Conservation (phyloP, 306 rosid genomes). For the Rosa multiflora region DNA sequence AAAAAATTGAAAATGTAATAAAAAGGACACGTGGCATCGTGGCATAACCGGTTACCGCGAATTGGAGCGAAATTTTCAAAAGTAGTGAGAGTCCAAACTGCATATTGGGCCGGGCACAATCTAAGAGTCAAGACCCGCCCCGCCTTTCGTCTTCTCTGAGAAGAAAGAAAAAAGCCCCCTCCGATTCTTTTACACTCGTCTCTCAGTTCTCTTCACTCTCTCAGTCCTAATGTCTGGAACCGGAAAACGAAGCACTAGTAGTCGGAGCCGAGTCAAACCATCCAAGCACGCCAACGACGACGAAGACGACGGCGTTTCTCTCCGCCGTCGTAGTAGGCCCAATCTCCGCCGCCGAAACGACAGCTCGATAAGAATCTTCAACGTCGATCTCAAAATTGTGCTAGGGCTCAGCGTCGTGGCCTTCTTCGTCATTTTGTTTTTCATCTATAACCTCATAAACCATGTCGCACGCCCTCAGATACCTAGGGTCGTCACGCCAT, state of each 20-base stretch:
- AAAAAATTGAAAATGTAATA: not conserved
- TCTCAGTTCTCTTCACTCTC: no score
- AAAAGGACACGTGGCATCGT: not conserved
- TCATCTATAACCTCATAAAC: conserved; percentile 44
- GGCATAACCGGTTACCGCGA: not conserved
- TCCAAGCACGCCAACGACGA: conserved; percentile 30
- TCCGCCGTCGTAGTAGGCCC: conserved; percentile 28
- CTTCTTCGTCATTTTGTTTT: conserved; percentile 48
- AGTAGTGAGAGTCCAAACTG: not conserved
- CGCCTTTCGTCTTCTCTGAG: not conserved
- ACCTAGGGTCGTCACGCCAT: conserved; percentile 68
- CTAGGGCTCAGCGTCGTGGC: conserved; percentile 46
- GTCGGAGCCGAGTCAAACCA: conserved; percentile 54
- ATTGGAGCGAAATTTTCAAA: not conserved
- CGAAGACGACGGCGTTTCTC: conserved; percentile 18
- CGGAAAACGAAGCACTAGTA: conserved; percentile 37
- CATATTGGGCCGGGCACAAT: not conserved
- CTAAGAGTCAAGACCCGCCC: not conserved
- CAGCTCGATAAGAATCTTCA: conserved; percentile 47
- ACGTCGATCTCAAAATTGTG: conserved; percentile 49
- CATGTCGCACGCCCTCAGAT: conserved; percentile 28
- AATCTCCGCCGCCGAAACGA: conserved; percentile 39
- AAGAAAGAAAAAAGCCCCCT: not conserved
- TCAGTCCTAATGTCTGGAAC: conserved; percentile 50
- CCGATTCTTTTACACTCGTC: not conserved